Conservation (phyloP, 2,329 filamentous ascomycete species). For the Knufia fluminis region DNA sequence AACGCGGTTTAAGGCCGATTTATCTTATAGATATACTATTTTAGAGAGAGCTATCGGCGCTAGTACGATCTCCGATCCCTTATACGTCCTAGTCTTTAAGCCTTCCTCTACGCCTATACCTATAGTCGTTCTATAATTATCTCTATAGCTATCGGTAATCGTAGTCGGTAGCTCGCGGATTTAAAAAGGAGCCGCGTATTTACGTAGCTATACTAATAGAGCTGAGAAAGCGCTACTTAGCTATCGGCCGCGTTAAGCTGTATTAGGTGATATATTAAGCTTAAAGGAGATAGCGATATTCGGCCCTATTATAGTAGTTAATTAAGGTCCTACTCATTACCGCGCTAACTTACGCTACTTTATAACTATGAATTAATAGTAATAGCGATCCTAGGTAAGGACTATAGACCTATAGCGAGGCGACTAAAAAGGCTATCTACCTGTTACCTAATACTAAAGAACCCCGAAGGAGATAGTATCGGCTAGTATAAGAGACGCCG, state of each 20-base stretch:
- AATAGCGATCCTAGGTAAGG: slow-evolving; percentile 3
- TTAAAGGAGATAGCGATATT: background rate
- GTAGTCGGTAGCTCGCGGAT: slow-evolving; percentile 3
- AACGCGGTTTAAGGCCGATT: slow-evolving; percentile 3
- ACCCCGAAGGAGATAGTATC: slow-evolving; percentile 1
- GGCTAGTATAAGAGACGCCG: background rate
- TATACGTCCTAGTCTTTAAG: slow-evolving; percentile 3
- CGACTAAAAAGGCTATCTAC: slow-evolving; percentile 3
- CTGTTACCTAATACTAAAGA: slow-evolving; percentile 1
- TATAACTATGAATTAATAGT: background rate
- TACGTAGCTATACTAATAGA: slow-evolving; percentile 2
- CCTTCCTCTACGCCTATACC: slow-evolving; percentile 2
- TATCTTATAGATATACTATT: slow-evolving; percentile 4
- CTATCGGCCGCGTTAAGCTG: slow-evolving; percentile 3
- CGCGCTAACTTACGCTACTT: too few species aligned
- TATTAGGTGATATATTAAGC: slow-evolving; percentile 4
- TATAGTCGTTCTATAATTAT: slow-evolving; percentile 3
- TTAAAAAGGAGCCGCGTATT: slow-evolving; percentile 1
- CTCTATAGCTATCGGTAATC: slow-evolving; percentile 1
- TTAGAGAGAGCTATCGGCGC: slow-evolving; percentile 1
- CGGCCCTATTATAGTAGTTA: too few species aligned
- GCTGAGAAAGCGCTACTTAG: slow-evolving; percentile 1
- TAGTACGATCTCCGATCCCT: slow-evolving; percentile 1
- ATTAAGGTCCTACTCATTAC: too few species aligned
- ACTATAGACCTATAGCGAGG: slow-evolving; percentile 3